Base-by-base conservation (phyloP, 2,329 filamentous ascomycete genomes). In the Alternaria sp. region DNA sequence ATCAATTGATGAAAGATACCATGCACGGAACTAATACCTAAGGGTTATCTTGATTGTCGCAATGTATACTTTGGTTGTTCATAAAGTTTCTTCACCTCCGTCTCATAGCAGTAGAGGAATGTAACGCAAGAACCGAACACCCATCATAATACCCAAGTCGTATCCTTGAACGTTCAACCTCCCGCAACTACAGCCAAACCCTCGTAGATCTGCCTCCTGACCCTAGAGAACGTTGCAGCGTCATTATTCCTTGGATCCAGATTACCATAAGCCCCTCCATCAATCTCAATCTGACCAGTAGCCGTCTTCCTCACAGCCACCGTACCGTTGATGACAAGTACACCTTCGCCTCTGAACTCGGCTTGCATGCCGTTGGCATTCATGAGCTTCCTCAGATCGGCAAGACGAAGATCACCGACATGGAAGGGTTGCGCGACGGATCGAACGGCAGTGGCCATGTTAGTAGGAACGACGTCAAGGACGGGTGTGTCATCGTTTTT, bases 301-400 rank as follows among this genome's bases (percentile, higher is more conserved):
- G 88, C 89, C 47, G 90, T 92, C 83, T 99, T 98, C 61, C 92
- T 85, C 46, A 99, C 93, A 4, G 93, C 91, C 7, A 98, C 94
- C 9, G 87, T 87, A 2, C 92, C 91, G 75, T 98, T 94, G 57
- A 99, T 90, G 9, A 99, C 86, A 58, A 99, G 82, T 8, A 91
- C 96, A 63, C 95, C 95, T 79, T 98, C 94, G 51, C 95, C 95
- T 51, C 93, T 86, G 78, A 98, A 97, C 78, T 97, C 95, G 1
- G 94, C 94, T 14, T 88, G 89, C 80, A 97, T 93, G 0, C 94
- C 93, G 18, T 65, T 55, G 3, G 89, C 84, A 71, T 93, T 90
- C 88, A 99, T 92, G 20, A 94, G 86, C 61, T 92, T 89, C 52
- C 95, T 86, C 59, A 99, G 82, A 76, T 98, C 94, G 0, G 94